A percentile compares a stretch with the other conserved stretches of the same genome.
These are phyloP conservation scores for Fusarium nisikadoi DNA, from an alignment of 2,329 filamentous ascomycete species.

Conservation along the genomic window DNA sequence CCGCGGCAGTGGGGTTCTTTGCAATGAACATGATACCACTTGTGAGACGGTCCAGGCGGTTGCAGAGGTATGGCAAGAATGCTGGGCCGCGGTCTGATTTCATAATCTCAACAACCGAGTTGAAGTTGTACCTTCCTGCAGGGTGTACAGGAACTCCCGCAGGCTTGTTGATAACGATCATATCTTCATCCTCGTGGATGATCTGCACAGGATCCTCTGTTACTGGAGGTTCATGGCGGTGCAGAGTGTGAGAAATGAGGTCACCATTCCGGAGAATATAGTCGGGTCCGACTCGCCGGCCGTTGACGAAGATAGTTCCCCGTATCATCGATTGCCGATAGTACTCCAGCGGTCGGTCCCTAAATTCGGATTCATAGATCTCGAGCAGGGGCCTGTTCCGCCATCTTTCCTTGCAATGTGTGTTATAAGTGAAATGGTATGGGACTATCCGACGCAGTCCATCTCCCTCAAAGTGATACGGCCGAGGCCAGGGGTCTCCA, in stretches of 20 bases:
- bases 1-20: constrained; percentile 84
- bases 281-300: constrained; percentile 72
- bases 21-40: constrained; percentile 98
- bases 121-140: constrained; percentile 94
- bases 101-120: constrained; percentile 94
- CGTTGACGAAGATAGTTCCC: constrained; percentile 84
- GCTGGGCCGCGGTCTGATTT: constrained; percentile 72
- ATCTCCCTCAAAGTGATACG: constrained; percentile 81
- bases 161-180: constrained; percentile 98
- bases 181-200: constrained; percentile 89
- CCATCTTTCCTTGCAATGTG: constrained; percentile 94
- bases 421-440: constrained; percentile 95
- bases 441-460: constrained; percentile 85
- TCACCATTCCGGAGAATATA: constrained; percentile 88
- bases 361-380: constrained; percentile 91
- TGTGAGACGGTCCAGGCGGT: constrained; percentile 91
- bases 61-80: constrained; percentile 77
- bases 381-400: constrained; percentile 82
- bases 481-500: constrained; percentile 62
- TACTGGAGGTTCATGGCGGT: constrained; percentile 95
- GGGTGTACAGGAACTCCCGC: constrained; percentile 95
- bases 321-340: constrained; percentile 85
- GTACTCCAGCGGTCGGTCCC: constrained; percentile 86
- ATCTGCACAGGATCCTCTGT: constrained; percentile 82
- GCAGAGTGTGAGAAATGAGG: constrained; percentile 89